Percentiles rank a stretch among this genome's conserved stretches.
phyloP scores from a whole-genome alignment of 495 filamentous ascomycete genomes.

The Paragyromitra xinjiangensis region DNA sequence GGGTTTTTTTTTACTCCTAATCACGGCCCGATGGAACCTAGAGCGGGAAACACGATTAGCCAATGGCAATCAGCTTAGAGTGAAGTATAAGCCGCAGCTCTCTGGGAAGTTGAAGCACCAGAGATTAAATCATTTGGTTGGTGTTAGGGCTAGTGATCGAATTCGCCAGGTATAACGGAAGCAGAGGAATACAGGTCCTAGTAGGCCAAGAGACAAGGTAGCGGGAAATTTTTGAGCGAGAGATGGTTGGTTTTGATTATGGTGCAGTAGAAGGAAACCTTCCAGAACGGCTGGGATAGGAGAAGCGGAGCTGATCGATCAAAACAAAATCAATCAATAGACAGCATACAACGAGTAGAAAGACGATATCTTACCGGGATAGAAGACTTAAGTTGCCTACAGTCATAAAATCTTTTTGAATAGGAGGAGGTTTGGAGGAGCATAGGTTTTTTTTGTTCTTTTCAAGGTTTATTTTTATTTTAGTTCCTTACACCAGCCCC shows the following conservation, averaged over 20 bases:
- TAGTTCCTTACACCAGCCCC: conserved; percentile 9
- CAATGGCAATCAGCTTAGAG: background rate
- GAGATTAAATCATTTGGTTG: background rate
- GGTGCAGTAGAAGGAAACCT: background rate
- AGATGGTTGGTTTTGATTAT: background rate
- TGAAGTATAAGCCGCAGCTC: background rate
- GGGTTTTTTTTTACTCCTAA: background rate
- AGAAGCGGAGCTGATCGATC: background rate
- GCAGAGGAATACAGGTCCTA: background rate
- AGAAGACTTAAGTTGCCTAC: background rate
- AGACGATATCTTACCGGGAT: background rate
- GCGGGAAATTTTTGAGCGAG: background rate
- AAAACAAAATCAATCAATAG: background rate
- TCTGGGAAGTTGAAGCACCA: background rate
- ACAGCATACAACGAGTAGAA: background rate
- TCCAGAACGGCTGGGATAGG: background rate
- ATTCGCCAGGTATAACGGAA: background rate
- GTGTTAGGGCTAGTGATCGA: background rate
- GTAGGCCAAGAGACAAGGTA: background rate
- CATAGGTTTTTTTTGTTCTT: background rate
- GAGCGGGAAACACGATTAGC: background rate
- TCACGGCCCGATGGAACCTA: background rate
- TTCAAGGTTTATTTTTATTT: conserved; percentile 11
- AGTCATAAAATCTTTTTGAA: background rate
- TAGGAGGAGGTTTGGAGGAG: background rate